Evolutionary conservation across 768 basidiomycete genomes (phyloP), one percentile per base, ranked within the genome.

Genomic region (Rhizopogon vulgaris): DNA sequence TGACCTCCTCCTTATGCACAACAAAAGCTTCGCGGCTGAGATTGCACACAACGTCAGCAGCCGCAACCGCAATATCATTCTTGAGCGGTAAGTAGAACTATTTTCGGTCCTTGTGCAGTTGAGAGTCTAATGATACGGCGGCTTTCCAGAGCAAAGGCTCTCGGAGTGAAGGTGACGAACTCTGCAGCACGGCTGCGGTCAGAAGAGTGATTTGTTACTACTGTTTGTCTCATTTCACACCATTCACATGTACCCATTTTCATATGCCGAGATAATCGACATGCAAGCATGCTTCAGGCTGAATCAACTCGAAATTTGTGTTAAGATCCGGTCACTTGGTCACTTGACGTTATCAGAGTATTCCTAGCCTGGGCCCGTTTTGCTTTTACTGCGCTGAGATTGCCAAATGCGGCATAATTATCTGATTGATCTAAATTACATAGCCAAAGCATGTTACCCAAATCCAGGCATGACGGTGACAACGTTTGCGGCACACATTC

Each of bases 1-100:
- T 56, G 94, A 98, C 63, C 82, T 98, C 62, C 85, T 97, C 57
- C 79, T 97, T 48, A 94, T 97, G 93, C 94, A 97, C 83, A 94
- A 92, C 83, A 91, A 91, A 78, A 86, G 76, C 64, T 98, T 87
- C 68, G 86, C 94, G 45, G 96, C 94, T 49, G 92, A 95, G 71
- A 93, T 99, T 62, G 96, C 96, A 48, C 94, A 96, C 80, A 85
- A 83, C 60, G 94, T 99, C 58, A 90, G 87, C 76, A 90, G 89
- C 78, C 87, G 91, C 69, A 97, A 98, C 80, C 90, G 96, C 61
- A 84, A 85, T 50, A 74, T 79, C 52, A 94, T 99, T 61, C 74
- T 98, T 47, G 92, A 94, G 73, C 81, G 94, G 87, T 90, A 56
- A 39, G 74, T 69, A 22, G 3, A 14, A 12, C 6, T 43, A n/a